These are phyloP conservation scores for Isoetes taiwanensis DNA, from an alignment of 75 land plant genomes.

Conservation along the genomic window DNA sequence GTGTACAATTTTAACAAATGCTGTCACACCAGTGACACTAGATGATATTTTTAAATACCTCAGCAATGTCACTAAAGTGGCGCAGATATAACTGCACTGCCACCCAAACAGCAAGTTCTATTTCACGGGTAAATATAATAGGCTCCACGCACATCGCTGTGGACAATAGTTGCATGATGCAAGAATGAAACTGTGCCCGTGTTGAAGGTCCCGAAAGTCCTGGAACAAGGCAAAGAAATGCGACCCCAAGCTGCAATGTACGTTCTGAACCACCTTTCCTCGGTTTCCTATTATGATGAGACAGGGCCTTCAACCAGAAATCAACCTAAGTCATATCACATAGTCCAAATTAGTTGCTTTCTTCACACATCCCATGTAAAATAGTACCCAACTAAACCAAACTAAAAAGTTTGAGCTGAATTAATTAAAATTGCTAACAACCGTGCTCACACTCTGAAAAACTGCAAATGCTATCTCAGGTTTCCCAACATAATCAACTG, in stretches of 20 bases:
- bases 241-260: constrained; percentile 28
- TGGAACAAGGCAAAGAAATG: constrained; percentile 35
- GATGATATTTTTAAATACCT: constrained; percentile 13
- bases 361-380: not conserved
- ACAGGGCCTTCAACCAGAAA: constrained; percentile 22
- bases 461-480: too few species aligned
- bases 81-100: constrained; percentile 30
- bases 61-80: constrained; percentile 18
- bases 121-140: too few species aligned
- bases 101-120: constrained; percentile 32
- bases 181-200: constrained; percentile 13
- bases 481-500: not conserved
- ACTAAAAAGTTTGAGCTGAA: not conserved
- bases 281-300: not conserved
- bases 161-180: constrained; percentile 15
- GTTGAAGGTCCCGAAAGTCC: constrained; percentile 20
- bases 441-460: not conserved
- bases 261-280: constrained; percentile 9
- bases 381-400: not conserved
- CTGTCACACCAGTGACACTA: not conserved
- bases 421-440: not conserved
- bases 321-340: constrained; percentile 15
- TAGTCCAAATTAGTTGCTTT: not conserved
- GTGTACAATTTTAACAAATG: not conserved
- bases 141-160: constrained; percentile 9